These are phyloP conservation scores for Amylostereum chailletii DNA, from an alignment of 1,284 basidiomycete species.

Conservation along the genomic window DNA sequence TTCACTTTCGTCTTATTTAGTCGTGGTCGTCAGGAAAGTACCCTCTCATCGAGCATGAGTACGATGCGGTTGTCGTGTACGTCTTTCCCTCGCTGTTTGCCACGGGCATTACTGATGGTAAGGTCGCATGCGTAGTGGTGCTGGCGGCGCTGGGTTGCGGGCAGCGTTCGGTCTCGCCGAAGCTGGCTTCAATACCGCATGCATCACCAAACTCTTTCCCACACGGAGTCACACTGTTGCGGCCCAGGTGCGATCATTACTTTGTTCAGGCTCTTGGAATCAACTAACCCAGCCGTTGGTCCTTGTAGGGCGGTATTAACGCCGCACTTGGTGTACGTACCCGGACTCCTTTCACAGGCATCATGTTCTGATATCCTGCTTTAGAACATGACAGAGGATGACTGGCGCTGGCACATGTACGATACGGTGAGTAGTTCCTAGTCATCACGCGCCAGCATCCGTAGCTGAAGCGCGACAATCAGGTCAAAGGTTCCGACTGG, in stretches of 20 bases:
- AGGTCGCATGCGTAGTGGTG: slow-evolving; percentile 53
- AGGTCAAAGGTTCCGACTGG: slow-evolving; percentile 99
- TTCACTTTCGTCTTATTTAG: slow-evolving; percentile 24
- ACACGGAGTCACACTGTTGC: slow-evolving; percentile 98
- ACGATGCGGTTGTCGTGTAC: slow-evolving; percentile 94
- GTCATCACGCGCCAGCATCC: no score
- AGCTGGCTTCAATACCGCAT: slow-evolving; percentile 96
- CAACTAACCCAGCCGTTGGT: slow-evolving; percentile 12
- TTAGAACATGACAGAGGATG: slow-evolving; percentile 99
- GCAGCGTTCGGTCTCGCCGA: slow-evolving; percentile 99
- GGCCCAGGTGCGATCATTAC: slow-evolving; percentile 67
- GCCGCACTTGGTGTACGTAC: slow-evolving; percentile 88
- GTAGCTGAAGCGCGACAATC: not conserved
- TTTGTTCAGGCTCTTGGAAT: slow-evolving; percentile 2
- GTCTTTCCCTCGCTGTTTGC: slow-evolving; percentile 23
- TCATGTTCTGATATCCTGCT: not conserved
- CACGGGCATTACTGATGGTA: slow-evolving; percentile 10
- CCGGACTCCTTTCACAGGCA: not conserved
- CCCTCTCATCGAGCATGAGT: slow-evolving; percentile 96
- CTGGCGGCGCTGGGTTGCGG: slow-evolving; percentile 95
- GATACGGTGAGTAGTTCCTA: slow-evolving; percentile 69
- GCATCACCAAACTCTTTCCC: slow-evolving; percentile 99
- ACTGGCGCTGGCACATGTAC: slow-evolving; percentile 99
- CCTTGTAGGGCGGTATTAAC: slow-evolving; percentile 89
- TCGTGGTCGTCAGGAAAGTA: slow-evolving; percentile 81